These are phyloP conservation scores for Saprolegnia diclina DNA, from an alignment of 352 stramenopile genomes.

Conservation along the genomic window DNA sequence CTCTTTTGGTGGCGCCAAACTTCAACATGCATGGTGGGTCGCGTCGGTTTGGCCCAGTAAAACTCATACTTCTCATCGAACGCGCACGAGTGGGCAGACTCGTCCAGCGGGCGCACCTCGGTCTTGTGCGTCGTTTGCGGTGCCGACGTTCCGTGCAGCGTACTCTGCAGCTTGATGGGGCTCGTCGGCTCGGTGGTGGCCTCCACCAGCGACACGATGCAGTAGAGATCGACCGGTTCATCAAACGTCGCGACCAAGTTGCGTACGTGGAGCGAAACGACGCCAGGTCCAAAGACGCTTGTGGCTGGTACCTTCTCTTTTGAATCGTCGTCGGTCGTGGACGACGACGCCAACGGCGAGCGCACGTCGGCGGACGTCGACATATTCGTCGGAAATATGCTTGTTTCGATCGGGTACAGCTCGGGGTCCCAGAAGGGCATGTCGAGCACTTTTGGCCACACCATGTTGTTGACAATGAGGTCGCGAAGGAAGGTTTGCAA, in stretches of 20 bases:
- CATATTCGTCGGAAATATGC: neutral
- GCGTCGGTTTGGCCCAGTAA: constrained; percentile 13
- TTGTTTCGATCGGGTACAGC: constrained; percentile 11
- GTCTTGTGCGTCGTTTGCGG: constrained; percentile 23
- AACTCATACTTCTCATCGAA: constrained; percentile 28
- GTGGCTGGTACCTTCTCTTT: neutral
- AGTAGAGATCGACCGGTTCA: constrained; percentile 13
- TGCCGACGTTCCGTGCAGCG: neutral
- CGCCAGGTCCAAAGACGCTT: constrained; percentile 24
- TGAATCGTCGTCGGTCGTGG: neutral
- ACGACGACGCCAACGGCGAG: neutral
- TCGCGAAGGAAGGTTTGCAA: constrained; percentile 73
- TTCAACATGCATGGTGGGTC: constrained; percentile 13
- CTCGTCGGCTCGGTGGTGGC: neutral
- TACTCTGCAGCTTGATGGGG: neutral
- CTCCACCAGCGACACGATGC: constrained; percentile 9
- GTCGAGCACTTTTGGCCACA: constrained; percentile 65
- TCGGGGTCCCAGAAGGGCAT: constrained; percentile 58
- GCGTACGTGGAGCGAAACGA: constrained; percentile 20
- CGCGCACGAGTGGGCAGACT: neutral
- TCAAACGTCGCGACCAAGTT: constrained; percentile 1
- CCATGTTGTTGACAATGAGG: constrained; percentile 65
- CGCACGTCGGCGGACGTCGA: neutral
- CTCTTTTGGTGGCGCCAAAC: constrained; percentile 16
- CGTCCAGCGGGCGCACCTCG: constrained; percentile 4